Conservation (phyloP, 1,284 basidiomycete genomes). For the Ganoderma leucocontextum region DNA sequence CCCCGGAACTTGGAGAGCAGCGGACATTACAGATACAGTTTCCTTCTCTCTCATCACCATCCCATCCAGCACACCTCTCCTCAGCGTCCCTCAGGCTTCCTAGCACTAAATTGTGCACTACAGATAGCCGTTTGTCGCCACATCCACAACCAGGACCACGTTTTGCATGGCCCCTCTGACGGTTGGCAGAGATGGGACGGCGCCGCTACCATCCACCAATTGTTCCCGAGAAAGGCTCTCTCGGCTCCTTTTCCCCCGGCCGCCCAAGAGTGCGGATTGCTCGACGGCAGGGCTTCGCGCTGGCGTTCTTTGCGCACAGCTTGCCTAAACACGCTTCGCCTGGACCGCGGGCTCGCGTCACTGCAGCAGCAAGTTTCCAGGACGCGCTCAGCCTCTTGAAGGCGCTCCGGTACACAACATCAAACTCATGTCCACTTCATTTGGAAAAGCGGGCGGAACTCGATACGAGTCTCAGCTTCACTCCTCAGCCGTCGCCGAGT, state of each 20-base stretch:
- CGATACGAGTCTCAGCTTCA: neutral
- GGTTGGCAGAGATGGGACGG: no score
- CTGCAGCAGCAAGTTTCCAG: neutral
- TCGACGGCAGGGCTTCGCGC: neutral
- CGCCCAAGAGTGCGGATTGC: neutral
- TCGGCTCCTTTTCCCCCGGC: neutral
- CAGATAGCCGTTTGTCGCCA: neutral
- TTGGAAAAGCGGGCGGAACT: no score
- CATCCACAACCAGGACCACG: neutral
- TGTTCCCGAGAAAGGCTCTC: neutral
- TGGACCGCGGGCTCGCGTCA: neutral
- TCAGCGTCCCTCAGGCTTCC: neutral
- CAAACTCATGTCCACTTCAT: neutral
- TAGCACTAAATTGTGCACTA: neutral
- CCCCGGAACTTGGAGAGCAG: neutral
- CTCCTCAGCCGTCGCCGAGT: neutral
- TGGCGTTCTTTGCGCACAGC: neutral
- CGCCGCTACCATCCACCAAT: neutral
- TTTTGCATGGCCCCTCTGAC: neutral
- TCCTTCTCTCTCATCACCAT: neutral
- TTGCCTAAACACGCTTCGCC: neutral
- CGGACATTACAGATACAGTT: neutral
- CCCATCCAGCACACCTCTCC: neutral
- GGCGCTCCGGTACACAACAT: neutral
- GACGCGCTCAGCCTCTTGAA: neutral